Conservation (phyloP, 495 filamentous ascomycete genomes). For the Daldinia bambusicola region DNA sequence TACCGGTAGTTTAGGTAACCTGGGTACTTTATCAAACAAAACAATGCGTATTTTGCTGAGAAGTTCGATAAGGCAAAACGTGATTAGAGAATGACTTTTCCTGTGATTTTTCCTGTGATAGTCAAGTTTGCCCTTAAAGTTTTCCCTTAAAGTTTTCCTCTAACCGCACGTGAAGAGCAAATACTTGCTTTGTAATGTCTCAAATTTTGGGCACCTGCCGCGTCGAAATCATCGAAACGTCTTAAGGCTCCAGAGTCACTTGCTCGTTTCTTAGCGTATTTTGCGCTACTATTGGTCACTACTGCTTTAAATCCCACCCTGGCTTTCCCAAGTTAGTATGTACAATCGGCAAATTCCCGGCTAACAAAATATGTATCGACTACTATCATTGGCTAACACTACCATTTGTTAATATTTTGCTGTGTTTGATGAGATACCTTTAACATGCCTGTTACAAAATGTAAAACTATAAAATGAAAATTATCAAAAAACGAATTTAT, state of each 20-base stretch:
- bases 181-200: conserved; percentile 27
- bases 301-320: conserved; percentile 2
- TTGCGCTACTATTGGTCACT: conserved; percentile 18
- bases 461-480: too few species aligned
- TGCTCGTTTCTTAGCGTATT: conserved; percentile 8
- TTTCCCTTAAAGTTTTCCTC: not conserved
- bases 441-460: too few species aligned
- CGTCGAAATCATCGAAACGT: conserved; percentile 30
- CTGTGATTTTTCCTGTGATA: too few species aligned
- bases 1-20: too few species aligned
- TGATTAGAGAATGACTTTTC: not conserved
- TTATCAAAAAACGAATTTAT: too few species aligned
- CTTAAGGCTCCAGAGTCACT: conserved; percentile 22
- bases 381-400: not conserved
- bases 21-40: too few species aligned
- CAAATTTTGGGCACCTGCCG: conserved; percentile 33
- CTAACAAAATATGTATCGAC: not conserved
- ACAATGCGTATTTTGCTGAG: conserved; percentile 8
- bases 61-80: not conserved
- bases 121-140: too few species aligned
- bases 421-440: too few species aligned
- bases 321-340: conserved; percentile 19
- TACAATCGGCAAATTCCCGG: conserved; percentile 13
- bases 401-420: not conserved
- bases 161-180: not conserved